phyloP scores from a whole-genome alignment of 345 rosid genomes.

The Lagerstroemia speciosa region DNA sequence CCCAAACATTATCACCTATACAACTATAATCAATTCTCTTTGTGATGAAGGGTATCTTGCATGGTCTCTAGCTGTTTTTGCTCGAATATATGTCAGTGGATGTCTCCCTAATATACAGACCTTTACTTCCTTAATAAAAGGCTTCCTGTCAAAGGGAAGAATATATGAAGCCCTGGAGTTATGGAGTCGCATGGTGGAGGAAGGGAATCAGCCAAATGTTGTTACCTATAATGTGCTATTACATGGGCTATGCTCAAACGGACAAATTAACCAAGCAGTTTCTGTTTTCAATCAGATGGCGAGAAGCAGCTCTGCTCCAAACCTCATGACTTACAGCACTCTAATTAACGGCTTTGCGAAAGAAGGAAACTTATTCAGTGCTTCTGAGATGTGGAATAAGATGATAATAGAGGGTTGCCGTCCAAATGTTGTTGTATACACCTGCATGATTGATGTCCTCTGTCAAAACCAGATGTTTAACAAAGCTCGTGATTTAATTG shows the following conservation, averaged over 20 bases:
- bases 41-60: constrained; percentile 42
- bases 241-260: constrained; percentile 54
- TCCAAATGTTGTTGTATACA: constrained; percentile 75
- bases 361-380: constrained; percentile 44
- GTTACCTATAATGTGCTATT: constrained; percentile 60
- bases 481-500: constrained; percentile 54
- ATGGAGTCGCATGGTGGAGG: constrained; percentile 51
- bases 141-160: constrained; percentile 47
- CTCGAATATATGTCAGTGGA: constrained; percentile 58
- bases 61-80: constrained; percentile 50
- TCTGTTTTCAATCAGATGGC: constrained; percentile 52
- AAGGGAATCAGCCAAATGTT: constrained; percentile 39
- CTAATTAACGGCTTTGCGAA: constrained; percentile 71
- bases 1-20: constrained; percentile 68
- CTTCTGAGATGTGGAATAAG: constrained; percentile 72
- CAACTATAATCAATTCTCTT: constrained; percentile 54
- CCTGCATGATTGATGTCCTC: constrained; percentile 72
- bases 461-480: constrained; percentile 53
- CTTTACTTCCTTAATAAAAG: constrained; percentile 64
- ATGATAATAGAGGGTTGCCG: constrained; percentile 57
- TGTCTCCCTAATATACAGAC: constrained; percentile 62
- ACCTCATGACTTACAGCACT: constrained; percentile 52
- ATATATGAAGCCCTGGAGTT: constrained; percentile 43
- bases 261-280: constrained; percentile 44
- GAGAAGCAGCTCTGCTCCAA: constrained; percentile 36